Conservation (phyloP, 2,329 filamentous ascomycete species). For the Neopestalotiopsis sp. region DNA sequence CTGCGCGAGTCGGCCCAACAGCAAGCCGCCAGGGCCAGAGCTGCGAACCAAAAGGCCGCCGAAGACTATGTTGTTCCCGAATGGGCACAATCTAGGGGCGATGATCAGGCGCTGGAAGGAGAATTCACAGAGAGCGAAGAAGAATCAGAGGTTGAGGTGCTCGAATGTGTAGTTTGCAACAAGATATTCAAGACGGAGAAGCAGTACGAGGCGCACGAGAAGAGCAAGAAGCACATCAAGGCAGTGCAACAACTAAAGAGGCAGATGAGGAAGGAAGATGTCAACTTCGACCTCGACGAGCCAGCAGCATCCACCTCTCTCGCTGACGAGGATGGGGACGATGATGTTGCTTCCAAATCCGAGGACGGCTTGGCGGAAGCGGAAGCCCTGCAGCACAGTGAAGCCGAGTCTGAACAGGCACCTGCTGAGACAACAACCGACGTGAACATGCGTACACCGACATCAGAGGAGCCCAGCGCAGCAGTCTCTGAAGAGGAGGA, state of each 20-base stretch:
- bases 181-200: slow-evolving; percentile 89
- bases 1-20: slow-evolving; percentile 80
- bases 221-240: slow-evolving; percentile 95
- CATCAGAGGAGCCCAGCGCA: slow-evolving; percentile 5
- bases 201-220: slow-evolving; percentile 89
- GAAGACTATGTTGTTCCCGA: slow-evolving; percentile 68
- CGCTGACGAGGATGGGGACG: background rate
- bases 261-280: slow-evolving; percentile 84
- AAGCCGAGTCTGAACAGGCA: background rate
- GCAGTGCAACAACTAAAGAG: slow-evolving; percentile 78
- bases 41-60: slow-evolving; percentile 78
- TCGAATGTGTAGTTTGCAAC: slow-evolving; percentile 79
- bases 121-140: slow-evolving; percentile 66
- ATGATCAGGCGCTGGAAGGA: slow-evolving; percentile 48
- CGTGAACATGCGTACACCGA: background rate
- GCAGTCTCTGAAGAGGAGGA: slow-evolving; percentile 23
- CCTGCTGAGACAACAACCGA: slow-evolving; percentile 5
- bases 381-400: background rate
- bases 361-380: slow-evolving; percentile 19
- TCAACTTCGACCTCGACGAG: slow-evolving; percentile 46
- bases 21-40: slow-evolving; percentile 82
- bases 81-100: slow-evolving; percentile 72
- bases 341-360: background rate
- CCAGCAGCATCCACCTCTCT: slow-evolving; percentile 10
- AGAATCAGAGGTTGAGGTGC: slow-evolving; percentile 61